These are phyloP conservation scores for Fusarium succisae DNA, from an alignment of 2,329 filamentous ascomycete species.

Conservation along the genomic window DNA sequence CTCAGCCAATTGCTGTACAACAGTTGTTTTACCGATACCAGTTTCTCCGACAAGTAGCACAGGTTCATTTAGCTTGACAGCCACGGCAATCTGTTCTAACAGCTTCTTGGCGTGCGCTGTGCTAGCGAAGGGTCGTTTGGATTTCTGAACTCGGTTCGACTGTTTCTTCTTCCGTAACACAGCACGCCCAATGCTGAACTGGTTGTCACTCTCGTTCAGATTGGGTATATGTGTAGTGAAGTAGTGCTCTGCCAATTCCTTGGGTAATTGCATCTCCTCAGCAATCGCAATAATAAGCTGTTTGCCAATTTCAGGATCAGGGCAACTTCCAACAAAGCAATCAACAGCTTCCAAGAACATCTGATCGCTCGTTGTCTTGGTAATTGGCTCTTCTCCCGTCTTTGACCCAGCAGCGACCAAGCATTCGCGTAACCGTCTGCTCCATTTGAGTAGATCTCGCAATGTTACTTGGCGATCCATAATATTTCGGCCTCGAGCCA, in stretches of 20 bases:
- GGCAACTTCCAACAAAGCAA: slow-evolving; percentile 86
- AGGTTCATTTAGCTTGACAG: slow-evolving; percentile 85
- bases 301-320: slow-evolving; percentile 68
- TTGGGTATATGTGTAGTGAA: slow-evolving; percentile 76
- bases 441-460: slow-evolving; percentile 92
- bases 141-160: slow-evolving; percentile 60
- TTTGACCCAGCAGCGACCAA: slow-evolving; percentile 69
- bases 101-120: slow-evolving; percentile 86
- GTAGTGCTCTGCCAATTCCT: slow-evolving; percentile 82
- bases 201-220: slow-evolving; percentile 68
- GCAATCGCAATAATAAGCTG: slow-evolving; percentile 76
- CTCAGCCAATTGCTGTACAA: slow-evolving; percentile 90
- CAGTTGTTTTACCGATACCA: slow-evolving; percentile 96
- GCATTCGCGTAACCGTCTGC: slow-evolving; percentile 75
- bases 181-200: slow-evolving; percentile 73
- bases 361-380: slow-evolving; percentile 76
- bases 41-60: slow-evolving; percentile 97
- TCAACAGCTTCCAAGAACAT: slow-evolving; percentile 96
- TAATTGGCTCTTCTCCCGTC: slow-evolving; percentile 74
- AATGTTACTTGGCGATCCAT: slow-evolving; percentile 68
- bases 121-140: slow-evolving; percentile 80
- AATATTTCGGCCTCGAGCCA: slow-evolving; percentile 53
- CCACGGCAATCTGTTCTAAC: slow-evolving; percentile 87
- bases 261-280: slow-evolving; percentile 86
- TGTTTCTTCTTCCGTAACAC: slow-evolving; percentile 66